Base-by-base conservation (phyloP, 179 eudicot genomes). In the Sideroxylon spinosum region DNA sequence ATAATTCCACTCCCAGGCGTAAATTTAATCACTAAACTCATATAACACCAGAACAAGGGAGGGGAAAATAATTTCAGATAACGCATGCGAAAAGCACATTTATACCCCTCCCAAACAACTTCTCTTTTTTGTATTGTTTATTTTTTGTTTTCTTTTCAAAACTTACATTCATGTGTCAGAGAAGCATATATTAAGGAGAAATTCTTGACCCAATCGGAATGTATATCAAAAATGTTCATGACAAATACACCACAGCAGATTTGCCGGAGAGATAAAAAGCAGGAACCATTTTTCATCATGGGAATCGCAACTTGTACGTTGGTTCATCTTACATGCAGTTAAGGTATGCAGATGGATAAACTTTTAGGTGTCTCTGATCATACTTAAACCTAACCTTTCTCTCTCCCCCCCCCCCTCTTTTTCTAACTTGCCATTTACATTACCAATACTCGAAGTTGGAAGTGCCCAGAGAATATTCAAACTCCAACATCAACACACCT, bases 401-500 rank as follows among this genome's bases (percentile, higher is more conserved):
- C 32, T 9, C 14, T 16, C 8, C 19, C 37, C 37, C 68, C 10
- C 14, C 28, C 13, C 10, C 14, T 23, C 13, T 12, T 13, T 26
- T 64, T 60, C 14, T 2, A 1, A 44, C 73, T 68, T 22, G 52
- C 49, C 9, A 68, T 7, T 55, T 56, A 25, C 23, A 53, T 26
- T 12, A 66, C 44, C 17, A 52, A 69, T 46, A 44, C 17, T 16
- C 0, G 53, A 19, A 61, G 53, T 56, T 57, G 9, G 29, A 3
- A 67, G 25, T 32, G 26, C 8, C 4, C n/a, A 23, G 0, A n/a
- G 29, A 50, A 62, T 46, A 29, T 29, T 52, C 28, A 55, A 6
- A 46, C 57, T 68, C 8, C 68, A 66, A 11, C 70, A 67, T 8
- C 62, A 62, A 70, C 32, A n/a, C 80, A 93, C 99, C 98, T 87